These are phyloP conservation scores for Sphagnum fallax DNA, from an alignment of 228 moss, liverwort and hornwort species.

Conservation along the genomic window DNA sequence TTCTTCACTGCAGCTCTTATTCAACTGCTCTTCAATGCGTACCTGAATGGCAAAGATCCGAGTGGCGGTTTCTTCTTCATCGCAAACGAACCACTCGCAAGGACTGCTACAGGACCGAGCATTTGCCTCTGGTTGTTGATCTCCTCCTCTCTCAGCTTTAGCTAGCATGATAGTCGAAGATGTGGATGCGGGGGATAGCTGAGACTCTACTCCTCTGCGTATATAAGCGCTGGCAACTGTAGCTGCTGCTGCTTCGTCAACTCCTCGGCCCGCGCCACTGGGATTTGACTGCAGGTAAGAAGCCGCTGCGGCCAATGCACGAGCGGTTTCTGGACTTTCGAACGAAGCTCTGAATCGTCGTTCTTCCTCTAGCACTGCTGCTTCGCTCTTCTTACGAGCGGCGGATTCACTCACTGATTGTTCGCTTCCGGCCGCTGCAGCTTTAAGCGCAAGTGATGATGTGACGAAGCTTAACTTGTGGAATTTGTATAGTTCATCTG, in stretches of 20 bases:
- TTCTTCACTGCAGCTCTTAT: background rate
- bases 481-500: constrained; percentile 49
- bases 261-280: constrained; percentile 4
- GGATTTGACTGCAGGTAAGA: constrained; percentile 35
- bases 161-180: constrained; percentile 32
- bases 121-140: constrained; percentile 42
- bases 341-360: constrained; percentile 11
- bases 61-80: constrained; percentile 52
- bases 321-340: constrained; percentile 60
- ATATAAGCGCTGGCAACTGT: constrained; percentile 5
- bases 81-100: constrained; percentile 81
- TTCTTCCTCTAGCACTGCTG: background rate
- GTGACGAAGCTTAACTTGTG: constrained; percentile 68
- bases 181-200: constrained; percentile 31
- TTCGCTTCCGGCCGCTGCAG: constrained; percentile 11
- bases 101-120: constrained; percentile 59
- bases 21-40: background rate
- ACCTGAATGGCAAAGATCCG: constrained; percentile 82
- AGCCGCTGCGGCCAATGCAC: constrained; percentile 55
- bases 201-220: background rate
- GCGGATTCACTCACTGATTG: constrained; percentile 10
- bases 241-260: constrained; percentile 18
- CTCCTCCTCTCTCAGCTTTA: constrained; percentile 31
- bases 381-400: background rate
- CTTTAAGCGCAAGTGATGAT: constrained; percentile 61